Base-by-base conservation (phyloP, 345 rosid genomes). In the Populus alba region DNA sequence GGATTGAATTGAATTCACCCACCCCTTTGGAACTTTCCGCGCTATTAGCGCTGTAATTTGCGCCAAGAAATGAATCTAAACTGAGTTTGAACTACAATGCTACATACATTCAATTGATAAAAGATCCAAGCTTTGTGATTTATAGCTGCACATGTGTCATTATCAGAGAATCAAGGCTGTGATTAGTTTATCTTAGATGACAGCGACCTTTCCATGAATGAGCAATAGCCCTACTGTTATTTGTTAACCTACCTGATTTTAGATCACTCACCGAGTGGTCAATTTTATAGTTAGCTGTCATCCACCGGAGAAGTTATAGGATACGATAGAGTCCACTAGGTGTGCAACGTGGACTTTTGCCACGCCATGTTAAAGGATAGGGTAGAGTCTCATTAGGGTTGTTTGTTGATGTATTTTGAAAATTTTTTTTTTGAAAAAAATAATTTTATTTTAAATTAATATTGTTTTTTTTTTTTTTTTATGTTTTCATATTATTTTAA, bases 241-340 rank as follows among this genome's bases (percentile, higher is more conserved):
- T 4, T 10, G 6, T 10, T n/a, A n/a, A 59, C 65, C 39, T 51
- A 51, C 31, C 38, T 20, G 12, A 74, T 31, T 43, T 78, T 43
- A 77, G 71, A 72, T 72, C 10, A 66, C 70, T 20, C 39, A 62
- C 41, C 2, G 18, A 25, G 80, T 29, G 79, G 78, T 73, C 81
- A 23, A 72, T 66, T 65, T 22, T 38, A 7, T 33, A 35, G 51
- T 35, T 70, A 80, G 86, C 83, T 86, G 87, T 82, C 74, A 53
- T 74, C 87, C 86, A 82, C 79, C 6, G 18, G 3, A 27, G 8
- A 22, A 38, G 55, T 53, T 38, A 17, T 63, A 94, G 98, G 97
- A 89, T 79, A 71, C 95, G 95, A 16, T 59, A 59, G 65, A 33
- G 6, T 33, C 37, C 37, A 33, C 37, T 33, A 33, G 37, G 45